Evolutionary conservation across 169 alveolate species (phyloP).

Genomic region (Plasmodium relictum): DNA sequence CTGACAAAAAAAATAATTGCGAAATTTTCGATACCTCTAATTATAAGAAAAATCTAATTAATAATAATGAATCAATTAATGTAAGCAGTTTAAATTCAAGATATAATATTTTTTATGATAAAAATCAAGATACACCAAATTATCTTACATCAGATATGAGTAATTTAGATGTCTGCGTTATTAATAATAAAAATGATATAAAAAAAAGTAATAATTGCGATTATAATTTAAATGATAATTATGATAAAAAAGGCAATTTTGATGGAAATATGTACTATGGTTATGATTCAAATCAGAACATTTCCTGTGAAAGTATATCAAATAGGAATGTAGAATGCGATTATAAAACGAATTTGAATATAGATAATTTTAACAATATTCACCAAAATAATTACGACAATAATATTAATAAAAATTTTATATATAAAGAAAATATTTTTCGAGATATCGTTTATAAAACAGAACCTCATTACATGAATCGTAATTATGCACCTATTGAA

Average conservation of each 20-base stretch:
- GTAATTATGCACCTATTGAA: not conserved
- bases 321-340: not conserved
- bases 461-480: not conserved
- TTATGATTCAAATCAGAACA: not conserved
- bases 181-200: constrained; percentile 21
- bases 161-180: constrained; percentile 50
- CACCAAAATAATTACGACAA: not conserved
- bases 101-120: constrained; percentile 38
- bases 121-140: constrained; percentile 15
- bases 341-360: not conserved
- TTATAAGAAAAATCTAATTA: constrained; percentile 44
- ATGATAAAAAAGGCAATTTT: constrained; percentile 1
- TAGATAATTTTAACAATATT: not conserved
- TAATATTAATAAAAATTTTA: not conserved
- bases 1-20: constrained; percentile 38
- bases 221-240: constrained; percentile 6
- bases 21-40: constrained; percentile 39
- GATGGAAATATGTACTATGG: not conserved
- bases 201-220: constrained; percentile 10
- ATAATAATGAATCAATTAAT: constrained; percentile 16
- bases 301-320: not conserved
- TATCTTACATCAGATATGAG: constrained; percentile 31
- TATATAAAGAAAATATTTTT: not conserved
- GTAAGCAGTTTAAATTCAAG: constrained; percentile 21
- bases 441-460: not conserved